These are phyloP conservation scores for Phalaenopsis hybrid DNA, from an alignment of 116 monocot species.

Conservation along the genomic window DNA sequence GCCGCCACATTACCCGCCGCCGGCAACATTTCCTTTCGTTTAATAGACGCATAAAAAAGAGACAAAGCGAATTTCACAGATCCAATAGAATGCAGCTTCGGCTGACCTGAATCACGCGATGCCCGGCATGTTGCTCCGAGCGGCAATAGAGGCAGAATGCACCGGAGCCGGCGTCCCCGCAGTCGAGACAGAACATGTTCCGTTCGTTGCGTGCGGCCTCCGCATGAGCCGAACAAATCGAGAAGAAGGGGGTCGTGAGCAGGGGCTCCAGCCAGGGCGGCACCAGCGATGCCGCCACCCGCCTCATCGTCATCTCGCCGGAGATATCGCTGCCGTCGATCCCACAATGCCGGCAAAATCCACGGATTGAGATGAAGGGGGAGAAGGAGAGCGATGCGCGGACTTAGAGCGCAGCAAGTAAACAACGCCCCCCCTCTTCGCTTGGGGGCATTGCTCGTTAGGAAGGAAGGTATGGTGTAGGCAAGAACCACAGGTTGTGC, in stretches of 20 bases:
- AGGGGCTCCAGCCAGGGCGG: conserved; percentile 86
- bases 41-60: conserved; percentile 6
- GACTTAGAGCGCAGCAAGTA: conserved; percentile 1
- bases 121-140: conserved; percentile 32
- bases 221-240: conserved; percentile 41
- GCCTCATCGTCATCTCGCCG: conserved; percentile 20
- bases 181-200: conserved; percentile 94
- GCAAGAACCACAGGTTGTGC: neutral
- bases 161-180: conserved; percentile 18
- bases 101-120: conserved; percentile 54
- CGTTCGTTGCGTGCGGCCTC: conserved; percentile 68
- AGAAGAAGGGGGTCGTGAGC: conserved; percentile 68
- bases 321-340: neutral
- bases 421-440: conserved; percentile 5
- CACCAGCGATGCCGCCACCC: conserved; percentile 31
- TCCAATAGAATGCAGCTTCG: neutral
- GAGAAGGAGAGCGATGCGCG: neutral
- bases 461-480: conserved; percentile 2
- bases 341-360: neutral
- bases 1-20: neutral
- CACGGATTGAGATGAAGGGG: neutral
- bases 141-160: conserved; percentile 70
- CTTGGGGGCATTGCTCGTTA: neutral
- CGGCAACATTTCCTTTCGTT: conserved; percentile 6
- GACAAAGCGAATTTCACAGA: conserved; percentile 6